Evolutionary conservation across 2,329 filamentous ascomycete genomes (phyloP).

Genomic region (Coniella lustricola): DNA sequence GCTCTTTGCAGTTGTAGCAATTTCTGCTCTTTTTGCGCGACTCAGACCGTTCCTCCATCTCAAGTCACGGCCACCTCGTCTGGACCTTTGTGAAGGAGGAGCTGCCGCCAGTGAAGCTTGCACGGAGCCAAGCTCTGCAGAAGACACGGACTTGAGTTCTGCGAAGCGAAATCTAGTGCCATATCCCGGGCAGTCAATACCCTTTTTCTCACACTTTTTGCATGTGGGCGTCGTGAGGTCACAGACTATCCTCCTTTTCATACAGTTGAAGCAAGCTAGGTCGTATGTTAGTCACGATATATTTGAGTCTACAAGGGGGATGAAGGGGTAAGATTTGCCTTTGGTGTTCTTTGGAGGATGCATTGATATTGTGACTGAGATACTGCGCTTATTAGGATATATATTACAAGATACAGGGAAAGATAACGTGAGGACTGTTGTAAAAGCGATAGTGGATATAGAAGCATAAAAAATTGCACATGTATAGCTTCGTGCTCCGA

Average conservation of each 20-base stretch:
- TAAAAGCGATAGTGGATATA: too few relatives aligned
- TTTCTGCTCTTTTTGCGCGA: not conserved
- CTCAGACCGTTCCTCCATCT: conserved; percentile 10
- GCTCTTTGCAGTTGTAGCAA: too few relatives aligned
- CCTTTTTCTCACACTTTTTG: conserved; percentile 13
- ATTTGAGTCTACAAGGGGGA: too few relatives aligned
- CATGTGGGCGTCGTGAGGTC: conserved; percentile 12
- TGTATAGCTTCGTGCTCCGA: too few relatives aligned
- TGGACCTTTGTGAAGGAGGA: not conserved
- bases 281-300: too few relatives aligned
- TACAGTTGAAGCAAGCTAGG: conserved; percentile 14
- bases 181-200: conserved; percentile 14
- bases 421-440: too few relatives aligned
- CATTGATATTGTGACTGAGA: not conserved
- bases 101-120: not conserved
- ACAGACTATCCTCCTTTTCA: conserved; percentile 15
- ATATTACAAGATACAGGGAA: too few relatives aligned
- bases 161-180: conserved; percentile 14
- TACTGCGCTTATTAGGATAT: not conserved
- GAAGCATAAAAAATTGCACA: too few relatives aligned
- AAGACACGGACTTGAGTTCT: not conserved
- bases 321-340: too few relatives aligned
- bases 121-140: not conserved
- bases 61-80: not conserved
- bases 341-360: too few relatives aligned